Conservation (phyloP, 2,329 filamentous ascomycete species). For the Arthrobotrys sphaeroides region DNA sequence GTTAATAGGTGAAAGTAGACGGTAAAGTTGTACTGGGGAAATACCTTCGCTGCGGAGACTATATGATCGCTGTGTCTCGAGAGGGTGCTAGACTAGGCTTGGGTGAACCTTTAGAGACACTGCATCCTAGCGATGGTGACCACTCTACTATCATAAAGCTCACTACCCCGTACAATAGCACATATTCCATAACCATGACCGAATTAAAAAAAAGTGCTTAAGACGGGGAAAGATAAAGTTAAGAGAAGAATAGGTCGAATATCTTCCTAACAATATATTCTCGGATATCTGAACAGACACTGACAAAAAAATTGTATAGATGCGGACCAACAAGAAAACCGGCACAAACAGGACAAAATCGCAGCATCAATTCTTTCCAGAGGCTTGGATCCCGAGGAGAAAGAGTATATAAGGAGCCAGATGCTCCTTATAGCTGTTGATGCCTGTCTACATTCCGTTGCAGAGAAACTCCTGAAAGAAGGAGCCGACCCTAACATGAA, state of each 20-base stretch:
- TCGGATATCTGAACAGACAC: not conserved
- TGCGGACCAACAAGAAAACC: not conserved
- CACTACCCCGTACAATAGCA: not conserved
- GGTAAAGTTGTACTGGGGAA: no score
- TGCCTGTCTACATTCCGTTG: not conserved
- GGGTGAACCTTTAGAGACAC: not conserved
- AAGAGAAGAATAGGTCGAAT: constrained; percentile 21
- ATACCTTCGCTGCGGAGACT: constrained; percentile 4
- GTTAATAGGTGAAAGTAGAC: not conserved
- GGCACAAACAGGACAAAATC: no score
- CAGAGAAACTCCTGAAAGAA: not conserved
- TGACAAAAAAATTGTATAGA: not conserved
- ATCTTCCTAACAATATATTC: no score
- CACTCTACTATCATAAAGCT: constrained; percentile 41
- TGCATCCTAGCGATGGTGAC: not conserved
- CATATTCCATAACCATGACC: constrained; percentile 30
- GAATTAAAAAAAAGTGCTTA: no score
- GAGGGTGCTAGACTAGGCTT: constrained; percentile 25
- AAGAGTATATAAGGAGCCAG: constrained; percentile 10
- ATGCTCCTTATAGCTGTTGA: constrained; percentile 28
- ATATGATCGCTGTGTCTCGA: not conserved
- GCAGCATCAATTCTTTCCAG: not conserved
- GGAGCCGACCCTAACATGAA: constrained; percentile 28
- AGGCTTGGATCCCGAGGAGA: not conserved
- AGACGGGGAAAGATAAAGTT: not conserved